These are phyloP conservation scores for Colletotrichum coccodes DNA, from an alignment of 2,329 filamentous ascomycete genomes.

Conservation along the genomic window DNA sequence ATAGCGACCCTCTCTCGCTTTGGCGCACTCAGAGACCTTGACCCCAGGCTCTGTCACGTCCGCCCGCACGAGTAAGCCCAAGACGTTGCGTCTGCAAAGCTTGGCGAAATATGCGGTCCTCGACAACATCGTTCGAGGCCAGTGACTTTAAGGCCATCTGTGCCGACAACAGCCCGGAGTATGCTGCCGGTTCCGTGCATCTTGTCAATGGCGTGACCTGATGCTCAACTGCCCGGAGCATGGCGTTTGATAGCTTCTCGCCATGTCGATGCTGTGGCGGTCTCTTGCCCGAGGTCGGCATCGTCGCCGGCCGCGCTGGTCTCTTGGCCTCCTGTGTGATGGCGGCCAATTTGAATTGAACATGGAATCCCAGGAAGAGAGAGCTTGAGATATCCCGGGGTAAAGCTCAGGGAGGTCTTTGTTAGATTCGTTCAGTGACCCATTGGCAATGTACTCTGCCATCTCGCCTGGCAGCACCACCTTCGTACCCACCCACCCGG, in stretches of 20 bases:
- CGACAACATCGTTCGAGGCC: conserved; percentile 11
- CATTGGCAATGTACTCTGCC: conserved; percentile 24
- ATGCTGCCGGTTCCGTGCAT: neutral
- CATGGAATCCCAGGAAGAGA: conserved; percentile 20
- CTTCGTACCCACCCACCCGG: conserved; percentile 22
- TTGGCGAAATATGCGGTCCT: conserved; percentile 18
- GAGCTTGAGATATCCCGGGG: conserved; percentile 26
- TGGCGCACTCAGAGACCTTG: conserved; percentile 16
- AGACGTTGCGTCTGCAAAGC: conserved; percentile 17
- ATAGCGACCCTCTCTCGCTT: conserved; percentile 8
- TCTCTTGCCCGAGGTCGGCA: conserved; percentile 1
- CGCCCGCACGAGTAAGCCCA: neutral
- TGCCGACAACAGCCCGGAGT: neutral
- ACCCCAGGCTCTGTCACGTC: neutral
- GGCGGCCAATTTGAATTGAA: conserved; percentile 15
- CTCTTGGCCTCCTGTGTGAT: neutral
- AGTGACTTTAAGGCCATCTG: neutral
- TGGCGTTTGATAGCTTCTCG: neutral
- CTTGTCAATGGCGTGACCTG: neutral
- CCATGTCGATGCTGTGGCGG: neutral
- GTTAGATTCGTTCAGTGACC: conserved; percentile 12
- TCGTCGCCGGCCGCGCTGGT: neutral
- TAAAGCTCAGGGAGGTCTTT: conserved; percentile 13
- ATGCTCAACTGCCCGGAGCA: neutral
- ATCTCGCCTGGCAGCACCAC: conserved; percentile 27